These are phyloP conservation scores for Zygosaccharomyces kombuchaensis DNA, from an alignment of 805 yeast genomes.

Conservation along the genomic window DNA sequence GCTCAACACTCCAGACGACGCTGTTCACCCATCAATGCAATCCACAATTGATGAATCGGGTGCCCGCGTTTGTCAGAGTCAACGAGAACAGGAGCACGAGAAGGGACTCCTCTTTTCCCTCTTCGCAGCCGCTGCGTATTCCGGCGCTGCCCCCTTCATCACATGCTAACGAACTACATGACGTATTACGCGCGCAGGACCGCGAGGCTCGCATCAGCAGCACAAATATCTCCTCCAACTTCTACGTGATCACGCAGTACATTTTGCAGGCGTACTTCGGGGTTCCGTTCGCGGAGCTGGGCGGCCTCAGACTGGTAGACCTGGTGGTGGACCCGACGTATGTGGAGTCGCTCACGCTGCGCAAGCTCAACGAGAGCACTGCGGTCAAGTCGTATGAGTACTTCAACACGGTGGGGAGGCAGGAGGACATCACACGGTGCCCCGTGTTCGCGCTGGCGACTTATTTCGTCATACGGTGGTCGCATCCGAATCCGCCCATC, in stretches of 20 bases:
- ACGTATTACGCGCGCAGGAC: constrained; percentile 20
- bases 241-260: constrained; percentile 30
- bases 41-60: background rate
- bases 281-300: constrained; percentile 20
- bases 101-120: too few relatives aligned
- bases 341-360: constrained; percentile 33
- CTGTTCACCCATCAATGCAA: background rate
- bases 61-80: background rate
- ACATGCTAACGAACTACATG: constrained; percentile 19
- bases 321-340: constrained; percentile 35
- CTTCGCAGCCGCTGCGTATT: constrained; percentile 1
- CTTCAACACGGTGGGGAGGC: constrained; percentile 33
- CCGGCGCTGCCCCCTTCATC: background rate
- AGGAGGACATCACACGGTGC: constrained; percentile 31
- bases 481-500: constrained; percentile 26
- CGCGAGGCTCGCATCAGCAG: constrained; percentile 16
- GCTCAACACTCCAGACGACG: background rate
- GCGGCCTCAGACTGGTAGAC: constrained; percentile 26
- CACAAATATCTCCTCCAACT: constrained; percentile 20
- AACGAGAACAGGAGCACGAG: background rate
- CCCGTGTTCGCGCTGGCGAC: constrained; percentile 34
- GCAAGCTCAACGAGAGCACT: constrained; percentile 30
- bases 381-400: constrained; percentile 29
- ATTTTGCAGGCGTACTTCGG: constrained; percentile 32
- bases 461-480: constrained; percentile 32